phyloP scores from a whole-genome alignment of 2,329 filamentous ascomycete species.

The Ophiostoma quercus region DNA sequence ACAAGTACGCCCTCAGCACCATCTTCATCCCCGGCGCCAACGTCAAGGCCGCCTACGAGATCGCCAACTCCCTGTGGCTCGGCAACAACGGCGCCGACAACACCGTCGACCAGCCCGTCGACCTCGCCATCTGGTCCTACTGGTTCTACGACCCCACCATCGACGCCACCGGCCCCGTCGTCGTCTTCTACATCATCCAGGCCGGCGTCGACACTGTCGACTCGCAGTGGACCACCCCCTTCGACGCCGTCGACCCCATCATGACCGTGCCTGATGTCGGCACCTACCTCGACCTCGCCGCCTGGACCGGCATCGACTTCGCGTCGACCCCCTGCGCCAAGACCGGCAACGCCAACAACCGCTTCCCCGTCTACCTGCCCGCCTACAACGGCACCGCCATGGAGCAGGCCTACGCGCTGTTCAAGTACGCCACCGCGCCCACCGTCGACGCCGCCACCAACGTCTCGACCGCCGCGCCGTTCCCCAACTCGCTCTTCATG shows the following conservation, averaged over 20 bases:
- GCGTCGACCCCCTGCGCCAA: constrained; percentile 41
- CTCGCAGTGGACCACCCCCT: constrained; percentile 34
- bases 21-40: constrained; percentile 42
- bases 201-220: constrained; percentile 42
- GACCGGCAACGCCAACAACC: constrained; percentile 37
- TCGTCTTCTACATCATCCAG: constrained; percentile 41
- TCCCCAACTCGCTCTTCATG: constrained; percentile 43
- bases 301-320: constrained; percentile 40
- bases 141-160: constrained; percentile 39
- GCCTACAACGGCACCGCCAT: constrained; percentile 36
- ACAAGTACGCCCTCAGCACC: constrained; percentile 38
- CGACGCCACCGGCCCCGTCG: constrained; percentile 40
- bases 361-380: constrained; percentile 43
- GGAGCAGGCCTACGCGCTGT: constrained; percentile 34
- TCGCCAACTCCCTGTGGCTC: constrained; percentile 40
- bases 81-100: constrained; percentile 33
- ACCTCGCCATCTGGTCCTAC: constrained; percentile 48
- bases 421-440: constrained; percentile 30
- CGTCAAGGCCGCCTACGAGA: constrained; percentile 42
- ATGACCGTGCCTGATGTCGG: constrained; percentile 30
- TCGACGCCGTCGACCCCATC: constrained; percentile 40
- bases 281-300: constrained; percentile 42
- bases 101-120: constrained; percentile 34
- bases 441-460: constrained; percentile 5
- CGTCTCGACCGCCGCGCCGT: constrained; percentile 30